Conservation (phyloP, 2,329 filamentous ascomycete species). For the Nemania diffusa region DNA sequence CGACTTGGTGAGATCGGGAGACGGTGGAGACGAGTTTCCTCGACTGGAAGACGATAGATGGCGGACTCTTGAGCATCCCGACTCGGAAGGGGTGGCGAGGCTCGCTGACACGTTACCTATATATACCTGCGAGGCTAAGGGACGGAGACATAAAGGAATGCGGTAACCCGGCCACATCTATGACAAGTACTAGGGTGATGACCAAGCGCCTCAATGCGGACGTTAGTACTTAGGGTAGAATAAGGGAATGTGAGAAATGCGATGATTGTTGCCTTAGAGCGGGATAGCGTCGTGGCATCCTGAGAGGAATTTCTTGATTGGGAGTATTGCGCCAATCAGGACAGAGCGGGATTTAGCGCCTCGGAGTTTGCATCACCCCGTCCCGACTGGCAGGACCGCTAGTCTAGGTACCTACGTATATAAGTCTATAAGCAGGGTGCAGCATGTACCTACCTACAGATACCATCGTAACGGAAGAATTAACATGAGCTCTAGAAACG, state of each 20-base stretch:
- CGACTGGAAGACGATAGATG: slow-evolving; percentile 54
- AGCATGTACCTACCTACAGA: slow-evolving; percentile 11
- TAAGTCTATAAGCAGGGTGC: slow-evolving; percentile 11
- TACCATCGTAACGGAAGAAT: background rate
- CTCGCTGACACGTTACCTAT: slow-evolving; percentile 44
- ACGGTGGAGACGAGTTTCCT: slow-evolving; percentile 53
- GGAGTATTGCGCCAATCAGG: slow-evolving; percentile 15
- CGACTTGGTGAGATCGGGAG: slow-evolving; percentile 44
- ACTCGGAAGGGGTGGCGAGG: slow-evolving; percentile 44
- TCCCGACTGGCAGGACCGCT: slow-evolving; percentile 11
- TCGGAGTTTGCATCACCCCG: slow-evolving; percentile 34
- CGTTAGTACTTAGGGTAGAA: background rate
- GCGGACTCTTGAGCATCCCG: slow-evolving; percentile 60
- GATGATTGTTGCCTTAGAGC: background rate
- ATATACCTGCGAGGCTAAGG: slow-evolving; percentile 35
- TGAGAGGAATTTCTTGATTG: slow-evolving; percentile 10
- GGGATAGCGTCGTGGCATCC: background rate
- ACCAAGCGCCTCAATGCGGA: slow-evolving; percentile 23
- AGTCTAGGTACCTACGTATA: no score
- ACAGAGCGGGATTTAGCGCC: background rate
- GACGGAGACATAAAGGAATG: slow-evolving; percentile 40
- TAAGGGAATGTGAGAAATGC: background rate
- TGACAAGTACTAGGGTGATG: slow-evolving; percentile 17
- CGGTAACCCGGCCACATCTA: slow-evolving; percentile 25
- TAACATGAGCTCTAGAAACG: background rate